Conservation (phyloP, 306 rosid genomes). For the Cucurbita pepo region DNA sequence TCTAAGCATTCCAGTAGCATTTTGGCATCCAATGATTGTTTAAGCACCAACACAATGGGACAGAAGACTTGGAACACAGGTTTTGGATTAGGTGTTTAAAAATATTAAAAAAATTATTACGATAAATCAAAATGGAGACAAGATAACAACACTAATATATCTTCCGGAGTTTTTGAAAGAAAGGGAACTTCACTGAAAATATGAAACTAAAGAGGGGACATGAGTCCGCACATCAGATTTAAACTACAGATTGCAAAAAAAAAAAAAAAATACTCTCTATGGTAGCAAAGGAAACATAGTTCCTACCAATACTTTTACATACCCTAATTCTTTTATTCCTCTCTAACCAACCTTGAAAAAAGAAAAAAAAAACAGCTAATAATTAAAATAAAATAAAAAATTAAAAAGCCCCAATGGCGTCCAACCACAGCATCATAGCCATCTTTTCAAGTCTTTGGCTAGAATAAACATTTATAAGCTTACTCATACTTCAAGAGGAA, state of each 20-base stretch:
- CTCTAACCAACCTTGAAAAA: background rate
- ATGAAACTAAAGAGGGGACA: background rate
- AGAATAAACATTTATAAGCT: background rate
- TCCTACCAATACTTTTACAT: background rate
- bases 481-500: background rate
- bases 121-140: background rate
- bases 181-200: background rate
- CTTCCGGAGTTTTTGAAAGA: background rate
- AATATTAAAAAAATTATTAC: background rate
- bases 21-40: background rate
- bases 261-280: no score
- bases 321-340: background rate
- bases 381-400: background rate
- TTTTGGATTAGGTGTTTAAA: background rate
- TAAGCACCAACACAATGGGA: background rate
- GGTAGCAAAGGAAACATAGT: no score
- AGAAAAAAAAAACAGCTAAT: no score
- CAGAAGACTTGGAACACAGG: background rate
- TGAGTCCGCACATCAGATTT: background rate
- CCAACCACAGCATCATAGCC: background rate
- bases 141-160: background rate
- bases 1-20: background rate
- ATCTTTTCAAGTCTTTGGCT: background rate
- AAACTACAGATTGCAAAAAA: background rate
- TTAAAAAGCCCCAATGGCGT: background rate